These are phyloP conservation scores for Bertia moriformis DNA, from an alignment of 2,329 filamentous ascomycete species.

Conservation along the genomic window DNA sequence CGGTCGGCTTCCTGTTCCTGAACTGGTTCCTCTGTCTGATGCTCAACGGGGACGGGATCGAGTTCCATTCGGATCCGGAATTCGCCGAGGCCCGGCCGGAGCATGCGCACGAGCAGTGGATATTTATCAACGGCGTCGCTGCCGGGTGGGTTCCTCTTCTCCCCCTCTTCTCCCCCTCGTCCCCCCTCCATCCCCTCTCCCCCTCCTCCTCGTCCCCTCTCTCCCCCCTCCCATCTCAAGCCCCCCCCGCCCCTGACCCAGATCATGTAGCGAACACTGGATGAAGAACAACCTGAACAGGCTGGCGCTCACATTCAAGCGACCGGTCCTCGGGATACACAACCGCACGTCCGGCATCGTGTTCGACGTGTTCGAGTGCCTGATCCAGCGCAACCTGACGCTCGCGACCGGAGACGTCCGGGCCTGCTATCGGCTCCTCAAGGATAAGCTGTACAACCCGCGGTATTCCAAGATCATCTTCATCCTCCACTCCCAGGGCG, in stretches of 20 bases:
- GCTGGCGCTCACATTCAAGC: slow-evolving; percentile 56
- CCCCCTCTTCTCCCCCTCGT: not conserved
- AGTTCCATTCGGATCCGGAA: slow-evolving; percentile 34
- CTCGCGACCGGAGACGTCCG: slow-evolving; percentile 59
- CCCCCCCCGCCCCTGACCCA: slow-evolving; percentile 7
- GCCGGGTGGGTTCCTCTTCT: slow-evolving; percentile 29
- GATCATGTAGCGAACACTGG: slow-evolving; percentile 39
- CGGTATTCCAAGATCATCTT: slow-evolving; percentile 56
- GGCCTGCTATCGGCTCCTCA: slow-evolving; percentile 44
- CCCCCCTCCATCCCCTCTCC: slow-evolving; percentile 3
- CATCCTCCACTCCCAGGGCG: slow-evolving; percentile 65
- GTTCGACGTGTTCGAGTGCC: slow-evolving; percentile 64
- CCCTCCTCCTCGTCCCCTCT: slow-evolving; percentile 3
- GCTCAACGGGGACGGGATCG: slow-evolving; percentile 33
- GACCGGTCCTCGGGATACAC: slow-evolving; percentile 59
- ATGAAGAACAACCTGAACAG: slow-evolving; percentile 58
- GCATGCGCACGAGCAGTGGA: slow-evolving; percentile 54
- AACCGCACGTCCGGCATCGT: slow-evolving; percentile 62
- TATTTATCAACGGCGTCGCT: slow-evolving; percentile 66
- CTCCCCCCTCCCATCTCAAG: slow-evolving; percentile 1
- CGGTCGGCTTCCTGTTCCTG: slow-evolving; percentile 27
- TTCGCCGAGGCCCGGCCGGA: slow-evolving; percentile 30
- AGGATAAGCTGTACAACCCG: slow-evolving; percentile 46
- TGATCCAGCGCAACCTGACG: slow-evolving; percentile 61
- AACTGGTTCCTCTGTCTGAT: slow-evolving; percentile 36